Percentiles rank a stretch among this genome's conserved stretches.
Evolutionary conservation across 345 rosid genomes (phyloP).

Genomic region (Angophora floribunda): DNA sequence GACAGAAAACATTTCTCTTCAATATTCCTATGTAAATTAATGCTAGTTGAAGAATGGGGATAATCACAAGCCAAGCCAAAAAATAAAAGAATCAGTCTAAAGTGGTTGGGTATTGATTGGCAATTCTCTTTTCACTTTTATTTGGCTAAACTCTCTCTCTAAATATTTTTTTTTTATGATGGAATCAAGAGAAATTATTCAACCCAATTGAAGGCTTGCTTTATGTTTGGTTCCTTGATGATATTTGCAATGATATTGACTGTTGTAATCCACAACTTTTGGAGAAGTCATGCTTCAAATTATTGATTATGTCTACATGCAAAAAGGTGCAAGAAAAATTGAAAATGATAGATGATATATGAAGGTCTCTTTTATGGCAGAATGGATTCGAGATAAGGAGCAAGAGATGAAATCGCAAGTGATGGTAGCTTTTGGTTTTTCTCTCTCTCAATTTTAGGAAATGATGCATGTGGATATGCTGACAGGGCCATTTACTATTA

Average conservation of each 20-base stretch:
- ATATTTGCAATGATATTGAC: not conserved
- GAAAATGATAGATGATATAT: conserved; percentile 75
- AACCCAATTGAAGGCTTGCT: not conserved
- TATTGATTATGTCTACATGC: conserved; percentile 75
- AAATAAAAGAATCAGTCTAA: not conserved
- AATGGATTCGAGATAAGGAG: conserved; percentile 93
- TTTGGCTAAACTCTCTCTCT: not conserved
- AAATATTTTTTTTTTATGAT: not conserved
- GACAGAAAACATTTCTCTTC: not conserved
- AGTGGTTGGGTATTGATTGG: not conserved
- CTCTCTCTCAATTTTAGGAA: not conserved
- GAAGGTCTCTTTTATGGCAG: conserved; percentile 87
- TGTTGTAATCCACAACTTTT: conserved; percentile 39
- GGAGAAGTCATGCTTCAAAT: conserved; percentile 97
- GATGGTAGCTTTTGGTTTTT: conserved; percentile 73
- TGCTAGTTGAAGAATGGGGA: not conserved
- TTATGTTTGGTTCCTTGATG: not conserved
- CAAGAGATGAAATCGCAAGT: conserved; percentile 83
- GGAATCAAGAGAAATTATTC: not conserved
- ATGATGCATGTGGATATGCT: not conserved
- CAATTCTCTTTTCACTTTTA: not conserved
- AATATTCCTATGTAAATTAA: not conserved
- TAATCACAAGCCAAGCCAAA: not conserved
- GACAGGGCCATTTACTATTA: not conserved
- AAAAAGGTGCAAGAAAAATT: conserved; percentile 76